Percentiles rank a stretch among this genome's conserved stretches.
These are phyloP conservation scores for Cyberlindnera mississippiensis DNA, from an alignment of 805 yeast species.

Conservation along the genomic window DNA sequence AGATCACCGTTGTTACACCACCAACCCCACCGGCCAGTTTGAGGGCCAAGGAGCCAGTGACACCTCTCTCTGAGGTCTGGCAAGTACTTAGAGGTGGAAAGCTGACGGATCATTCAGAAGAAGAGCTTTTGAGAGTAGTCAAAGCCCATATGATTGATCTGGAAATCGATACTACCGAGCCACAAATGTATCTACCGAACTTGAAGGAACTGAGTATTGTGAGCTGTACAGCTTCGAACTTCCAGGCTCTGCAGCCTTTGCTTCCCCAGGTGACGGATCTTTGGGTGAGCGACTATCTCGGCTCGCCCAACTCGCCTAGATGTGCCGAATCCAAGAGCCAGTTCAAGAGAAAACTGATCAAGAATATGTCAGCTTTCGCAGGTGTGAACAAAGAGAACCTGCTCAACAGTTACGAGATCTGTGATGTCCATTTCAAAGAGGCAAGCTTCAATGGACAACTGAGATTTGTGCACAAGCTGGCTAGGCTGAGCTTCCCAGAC, in stretches of 20 bases:
- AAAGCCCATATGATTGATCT: conserved; percentile 4
- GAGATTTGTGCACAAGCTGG: conserved; percentile 3
- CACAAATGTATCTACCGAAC: neutral
- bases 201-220: conserved; percentile 3
- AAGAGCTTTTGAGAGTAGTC: neutral
- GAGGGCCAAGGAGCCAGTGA: neutral
- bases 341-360: neutral
- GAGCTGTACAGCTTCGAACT: neutral
- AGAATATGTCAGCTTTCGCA: neutral
- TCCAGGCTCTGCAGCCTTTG: conserved; percentile 3
- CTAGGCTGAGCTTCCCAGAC: conserved; percentile 1
- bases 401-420: conserved; percentile 3
- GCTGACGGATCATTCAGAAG: conserved; percentile 2
- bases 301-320: neutral
- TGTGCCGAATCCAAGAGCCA: neutral
- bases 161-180: conserved; percentile 4
- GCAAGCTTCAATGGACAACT: conserved; percentile 2
- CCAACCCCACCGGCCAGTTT: too few relatives aligned
- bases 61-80: neutral
- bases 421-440: conserved; percentile 1
- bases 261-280: conserved; percentile 5
- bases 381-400: neutral
- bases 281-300: conserved; percentile 4
- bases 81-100: conserved; percentile 1
- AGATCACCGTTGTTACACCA: neutral